A percentile compares a stretch with the other conserved stretches of the same genome.
Evolutionary conservation across 371 early-diverging fungal species (phyloP).

Genomic region (Phascolomyces articulosus): DNA sequence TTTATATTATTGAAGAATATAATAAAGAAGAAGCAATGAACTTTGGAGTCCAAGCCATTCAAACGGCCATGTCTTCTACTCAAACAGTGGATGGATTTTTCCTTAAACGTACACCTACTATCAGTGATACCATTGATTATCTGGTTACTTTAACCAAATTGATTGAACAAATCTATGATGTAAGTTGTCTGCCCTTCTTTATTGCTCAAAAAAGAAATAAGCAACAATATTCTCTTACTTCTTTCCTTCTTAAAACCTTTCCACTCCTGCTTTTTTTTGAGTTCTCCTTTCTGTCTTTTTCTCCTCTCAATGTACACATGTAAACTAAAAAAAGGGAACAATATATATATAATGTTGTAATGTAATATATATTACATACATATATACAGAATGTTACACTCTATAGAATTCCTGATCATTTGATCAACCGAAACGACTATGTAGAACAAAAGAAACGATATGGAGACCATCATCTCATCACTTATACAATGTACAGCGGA

Average conservation of each 20-base stretch:
- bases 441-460: constrained; percentile 52
- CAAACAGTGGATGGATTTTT: constrained; percentile 76
- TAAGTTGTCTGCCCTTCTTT: constrained; percentile 5
- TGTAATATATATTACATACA: too few species aligned
- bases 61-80: constrained; percentile 68
- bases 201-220: neutral
- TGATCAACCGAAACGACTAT: constrained; percentile 54
- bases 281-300: neutral
- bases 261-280: neutral
- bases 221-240: too few species aligned
- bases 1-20: constrained; percentile 88
- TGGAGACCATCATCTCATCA: constrained; percentile 40
- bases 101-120: constrained; percentile 67
- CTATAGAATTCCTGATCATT: constrained; percentile 61
- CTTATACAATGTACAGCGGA: constrained; percentile 60
- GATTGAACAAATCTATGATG: constrained; percentile 51
- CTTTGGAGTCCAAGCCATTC: constrained; percentile 63
- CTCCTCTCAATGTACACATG: neutral
- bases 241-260: too few species aligned
- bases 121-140: constrained; percentile 81
- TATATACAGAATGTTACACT: constrained; percentile 29
- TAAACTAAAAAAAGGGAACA: neutral
- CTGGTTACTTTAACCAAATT: constrained; percentile 63
- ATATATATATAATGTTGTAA: constrained; percentile 3
- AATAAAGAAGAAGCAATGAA: constrained; percentile 48